Evolutionary conservation across 257 asterid genomes (phyloP).

Genomic region (Solanum pennellii): DNA sequence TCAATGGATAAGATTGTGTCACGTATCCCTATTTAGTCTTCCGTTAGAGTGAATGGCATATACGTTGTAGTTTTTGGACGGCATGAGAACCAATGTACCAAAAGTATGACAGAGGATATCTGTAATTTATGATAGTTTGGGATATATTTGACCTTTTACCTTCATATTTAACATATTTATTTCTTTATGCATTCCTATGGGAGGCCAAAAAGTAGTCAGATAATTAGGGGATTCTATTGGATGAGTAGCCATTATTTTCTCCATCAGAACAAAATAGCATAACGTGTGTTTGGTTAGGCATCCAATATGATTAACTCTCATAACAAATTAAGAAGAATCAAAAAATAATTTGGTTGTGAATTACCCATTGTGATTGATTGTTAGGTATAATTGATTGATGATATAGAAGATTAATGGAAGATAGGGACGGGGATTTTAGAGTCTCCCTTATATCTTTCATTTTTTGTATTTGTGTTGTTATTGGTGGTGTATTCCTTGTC

Average conservation of each 20-base stretch:
- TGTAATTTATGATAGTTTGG: too few relatives aligned
- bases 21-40: too few relatives aligned
- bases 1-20: too few relatives aligned
- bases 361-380: neutral
- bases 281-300: neutral
- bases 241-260: neutral
- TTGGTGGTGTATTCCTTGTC: slow-evolving; percentile 56
- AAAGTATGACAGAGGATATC: too few relatives aligned
- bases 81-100: too few relatives aligned
- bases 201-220: neutral
- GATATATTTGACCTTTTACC: too few relatives aligned
- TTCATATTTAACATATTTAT: neutral
- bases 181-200: neutral
- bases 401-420: slow-evolving; percentile 9
- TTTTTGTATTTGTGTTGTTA: slow-evolving; percentile 40
- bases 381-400: neutral
- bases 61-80: too few relatives aligned
- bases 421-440: slow-evolving; percentile 45
- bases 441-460: slow-evolving; percentile 43
- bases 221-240: neutral
- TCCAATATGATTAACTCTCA: neutral
- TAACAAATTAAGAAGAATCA: neutral
- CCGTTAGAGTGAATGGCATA: too few relatives aligned
- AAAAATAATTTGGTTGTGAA: neutral
- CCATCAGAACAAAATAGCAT: neutral